Evolutionary conservation across 2,329 filamentous ascomycete genomes (phyloP), one percentile per base, ranked within the genome.

Genomic region (Penicillium crustosum): DNA sequence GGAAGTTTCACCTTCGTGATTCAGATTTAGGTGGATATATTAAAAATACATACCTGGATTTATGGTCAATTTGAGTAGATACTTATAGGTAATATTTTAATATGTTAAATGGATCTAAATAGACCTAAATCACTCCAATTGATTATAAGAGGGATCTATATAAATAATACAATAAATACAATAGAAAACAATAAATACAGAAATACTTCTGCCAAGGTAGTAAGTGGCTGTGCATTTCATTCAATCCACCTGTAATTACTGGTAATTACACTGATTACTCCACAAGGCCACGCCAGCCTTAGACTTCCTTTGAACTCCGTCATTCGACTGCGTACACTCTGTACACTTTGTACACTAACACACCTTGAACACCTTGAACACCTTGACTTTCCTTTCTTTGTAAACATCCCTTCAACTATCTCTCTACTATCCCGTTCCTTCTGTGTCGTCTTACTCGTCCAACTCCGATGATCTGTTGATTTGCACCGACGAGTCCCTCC

Each of bases 401-500:
- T 48, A 33, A n/a, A 33, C 31, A 35, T 17, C 27, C 38, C 43
- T n/a, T 47, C 23, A 25, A 25, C 49, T 49, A 13, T 47, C 35
- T 44, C 23, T 42, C 33, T 45, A 44, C 49, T 55, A 31, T 38
- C 35, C 25, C 10, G 3, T 19, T 39, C 33, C 23, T 8, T 42
- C 13, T 17, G 19, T 27, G 27, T 25, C 45, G 23, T 44, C n/a
- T 23, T 39, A 7, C 39, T 35, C 2, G 19, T n/a, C 49, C 39
- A 25, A 29, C 25, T 58, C 53, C 57, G 52, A 67, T 63, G 67
- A 58, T 55, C 58, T 55, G 55, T 59, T 67, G 56, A 64, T 53
- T 38, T 39, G 45, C 48, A 25, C 43, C 38, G 49, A 55, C 53
- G 39, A 56, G 48, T 61, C 63, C 63, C 62, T 54, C 49, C 41